phyloP scores from a whole-genome alignment of 164 flowering plant species.

The Aristolochia contorta region DNA sequence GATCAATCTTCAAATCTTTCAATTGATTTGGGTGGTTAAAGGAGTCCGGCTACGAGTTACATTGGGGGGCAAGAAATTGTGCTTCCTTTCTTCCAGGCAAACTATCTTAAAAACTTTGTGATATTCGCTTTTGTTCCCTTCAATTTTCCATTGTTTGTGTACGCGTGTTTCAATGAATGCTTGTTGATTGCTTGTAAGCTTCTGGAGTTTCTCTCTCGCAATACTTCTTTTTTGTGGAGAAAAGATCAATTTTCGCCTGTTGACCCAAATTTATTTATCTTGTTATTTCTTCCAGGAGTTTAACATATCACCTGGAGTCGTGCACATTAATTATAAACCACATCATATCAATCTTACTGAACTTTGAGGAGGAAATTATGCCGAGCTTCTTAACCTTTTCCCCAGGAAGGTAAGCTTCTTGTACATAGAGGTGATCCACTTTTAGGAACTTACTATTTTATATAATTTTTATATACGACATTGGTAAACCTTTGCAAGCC shows the following conservation, averaged over 20 bases:
- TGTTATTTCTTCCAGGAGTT: slow-evolving; percentile 82
- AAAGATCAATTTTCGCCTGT: too few relatives aligned
- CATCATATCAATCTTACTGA: slow-evolving; percentile 64
- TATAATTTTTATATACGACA: too few relatives aligned
- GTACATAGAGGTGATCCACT: too few relatives aligned
- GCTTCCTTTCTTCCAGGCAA: slow-evolving; percentile 95
- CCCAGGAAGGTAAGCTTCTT: too few relatives aligned
- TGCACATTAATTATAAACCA: slow-evolving; percentile 88
- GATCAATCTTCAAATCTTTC: slow-evolving; percentile 22
- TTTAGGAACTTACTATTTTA: too few relatives aligned
- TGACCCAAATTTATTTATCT: too few relatives aligned
- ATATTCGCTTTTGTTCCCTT: neutral
- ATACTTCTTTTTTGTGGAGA: neutral
- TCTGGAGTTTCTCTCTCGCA: neutral
- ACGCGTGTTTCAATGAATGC: neutral
- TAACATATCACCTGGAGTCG: slow-evolving; percentile 61
- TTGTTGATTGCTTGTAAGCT: neutral
- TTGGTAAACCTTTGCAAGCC: too few relatives aligned
- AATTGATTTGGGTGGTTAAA: slow-evolving; percentile 30
- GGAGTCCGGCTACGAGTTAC: slow-evolving; percentile 15
- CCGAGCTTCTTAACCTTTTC: too few relatives aligned
- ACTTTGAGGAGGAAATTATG: too few relatives aligned
- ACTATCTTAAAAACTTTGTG: slow-evolving; percentile 8
- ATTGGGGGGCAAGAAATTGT: slow-evolving; percentile 78
- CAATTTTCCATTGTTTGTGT: neutral